Evolutionary conservation across 345 rosid genomes (phyloP).

Genomic region (Erodium maritimum): DNA sequence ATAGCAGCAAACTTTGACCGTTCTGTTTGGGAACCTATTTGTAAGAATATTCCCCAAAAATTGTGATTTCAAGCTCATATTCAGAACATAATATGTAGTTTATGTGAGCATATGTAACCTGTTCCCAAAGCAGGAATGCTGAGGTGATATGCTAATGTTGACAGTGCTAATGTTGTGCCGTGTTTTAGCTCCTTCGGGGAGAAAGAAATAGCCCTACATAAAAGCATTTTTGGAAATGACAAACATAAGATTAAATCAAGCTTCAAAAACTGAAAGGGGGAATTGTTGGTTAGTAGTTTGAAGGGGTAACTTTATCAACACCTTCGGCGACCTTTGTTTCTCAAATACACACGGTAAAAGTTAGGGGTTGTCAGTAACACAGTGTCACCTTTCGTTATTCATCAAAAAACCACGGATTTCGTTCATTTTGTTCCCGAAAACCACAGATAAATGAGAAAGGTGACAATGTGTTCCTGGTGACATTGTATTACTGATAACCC

Average conservation of each 20-base stretch:
- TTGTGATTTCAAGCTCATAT: neutral
- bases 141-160: conserved; percentile 82
- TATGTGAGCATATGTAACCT: conserved; percentile 34
- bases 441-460: too few relatives aligned
- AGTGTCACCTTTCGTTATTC: too few relatives aligned
- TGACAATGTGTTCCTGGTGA: too few relatives aligned
- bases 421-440: too few relatives aligned
- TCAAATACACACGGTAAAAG: too few relatives aligned
- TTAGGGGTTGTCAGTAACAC: too few relatives aligned
- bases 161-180: conserved; percentile 71
- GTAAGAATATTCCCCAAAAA: neutral
- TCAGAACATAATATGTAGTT: neutral
- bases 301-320: too few relatives aligned
- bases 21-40: neutral
- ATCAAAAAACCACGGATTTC: too few relatives aligned
- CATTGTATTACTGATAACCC: too few relatives aligned
- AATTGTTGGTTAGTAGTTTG: neutral
- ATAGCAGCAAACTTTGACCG: neutral
- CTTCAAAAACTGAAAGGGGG: neutral
- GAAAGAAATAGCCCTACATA: conserved; percentile 79
- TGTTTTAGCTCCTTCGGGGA: conserved; percentile 78
- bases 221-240: neutral
- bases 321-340: too few relatives aligned
- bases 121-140: conserved; percentile 95
- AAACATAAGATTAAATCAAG: conserved; percentile 1